These are phyloP conservation scores for Penicillium diatomitis DNA, from an alignment of 495 filamentous ascomycete species.

Conservation along the genomic window DNA sequence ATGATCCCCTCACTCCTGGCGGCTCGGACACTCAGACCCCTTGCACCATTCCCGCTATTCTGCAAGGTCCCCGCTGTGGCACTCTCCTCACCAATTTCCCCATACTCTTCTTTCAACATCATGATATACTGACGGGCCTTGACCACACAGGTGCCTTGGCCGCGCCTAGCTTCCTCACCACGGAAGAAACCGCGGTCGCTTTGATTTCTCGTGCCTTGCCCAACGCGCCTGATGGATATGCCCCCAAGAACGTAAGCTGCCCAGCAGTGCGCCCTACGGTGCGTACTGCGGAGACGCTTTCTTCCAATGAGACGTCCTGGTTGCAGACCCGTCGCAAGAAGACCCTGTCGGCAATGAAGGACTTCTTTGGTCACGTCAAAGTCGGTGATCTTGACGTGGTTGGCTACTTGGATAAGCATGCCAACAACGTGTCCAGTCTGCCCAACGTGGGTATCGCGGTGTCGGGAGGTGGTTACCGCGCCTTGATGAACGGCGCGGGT, in stretches of 20 bases:
- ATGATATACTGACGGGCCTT: neutral
- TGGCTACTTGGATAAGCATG: slow-evolving; percentile 53
- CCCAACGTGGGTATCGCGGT: slow-evolving; percentile 53
- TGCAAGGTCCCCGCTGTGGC: too few relatives aligned
- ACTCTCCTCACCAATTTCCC: neutral
- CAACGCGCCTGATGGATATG: slow-evolving; percentile 41
- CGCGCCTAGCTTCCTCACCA: slow-evolving; percentile 4
- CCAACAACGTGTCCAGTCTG: slow-evolving; percentile 46
- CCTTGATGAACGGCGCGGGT: slow-evolving; percentile 82
- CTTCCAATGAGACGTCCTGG: slow-evolving; percentile 63
- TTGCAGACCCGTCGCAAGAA: slow-evolving; percentile 39
- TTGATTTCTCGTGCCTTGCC: slow-evolving; percentile 27
- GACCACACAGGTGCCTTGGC: slow-evolving; percentile 12
- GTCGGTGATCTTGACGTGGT: slow-evolving; percentile 70
- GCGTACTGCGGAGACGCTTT: slow-evolving; percentile 48
- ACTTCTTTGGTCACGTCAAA: slow-evolving; percentile 62
- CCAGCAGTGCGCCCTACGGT: slow-evolving; percentile 40
- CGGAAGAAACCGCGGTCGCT: slow-evolving; percentile 6
- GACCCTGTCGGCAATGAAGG: slow-evolving; percentile 58
- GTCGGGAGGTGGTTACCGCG: slow-evolving; percentile 72
- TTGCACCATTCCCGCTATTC: too few relatives aligned
- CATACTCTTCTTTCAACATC: neutral
- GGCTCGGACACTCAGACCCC: too few relatives aligned
- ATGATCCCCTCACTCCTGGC: too few relatives aligned
- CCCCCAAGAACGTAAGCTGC: slow-evolving; percentile 31